Base-by-base conservation (phyloP, 306 rosid genomes). In the Cucurbita maxima region DNA sequence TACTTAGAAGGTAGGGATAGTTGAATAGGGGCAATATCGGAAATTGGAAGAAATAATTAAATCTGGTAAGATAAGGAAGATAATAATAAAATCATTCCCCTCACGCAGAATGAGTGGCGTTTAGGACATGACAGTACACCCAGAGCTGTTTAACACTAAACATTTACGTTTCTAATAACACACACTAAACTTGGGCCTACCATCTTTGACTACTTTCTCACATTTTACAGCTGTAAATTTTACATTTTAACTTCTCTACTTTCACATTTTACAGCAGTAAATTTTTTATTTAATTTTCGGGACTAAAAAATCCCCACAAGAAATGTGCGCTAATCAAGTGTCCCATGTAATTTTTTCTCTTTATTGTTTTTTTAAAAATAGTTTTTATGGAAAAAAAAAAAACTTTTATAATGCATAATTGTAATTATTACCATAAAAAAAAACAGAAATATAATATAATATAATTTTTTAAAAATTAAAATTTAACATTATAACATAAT, bases 91-190 rank as follows among this genome's bases (percentile, higher is more conserved):
- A 14, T 48, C 59, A 71, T 48, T 71, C 75, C 20, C 64, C 34
- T 30, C 75, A 48, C 75, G n/a, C n/a, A 30, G 75, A 25, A 7
- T 71, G 75, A 48, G 75, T 51, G 59, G 73, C 85, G 85, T 88
- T 89, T 90, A 85, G 86, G 87, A 88, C 96, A 88, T 88, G 98
- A 89, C 89, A 89, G 92, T 80, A 57, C 64, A 76, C 58, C 56
- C 40, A 69, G 62, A 81, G 97, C 95, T 89, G 97, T 89, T 88
- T 37, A 74, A 82, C 95, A 89, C 87, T 83, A 62, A 72, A 15
- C 15, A 64, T 84, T 20, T 83, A 86, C 86, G 84, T 77, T 86
- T 30, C 80, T 86, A 76, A 30, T 34, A 8, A 82, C 76, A 67
- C 9, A 3, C 50, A 51, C 79, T 76, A 81, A 48, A 50, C 79